Evolutionary conservation across 352 stramenopile species (phyloP), one percentile per base, ranked within the genome.

Genomic region (Phytophthora foliorum): DNA sequence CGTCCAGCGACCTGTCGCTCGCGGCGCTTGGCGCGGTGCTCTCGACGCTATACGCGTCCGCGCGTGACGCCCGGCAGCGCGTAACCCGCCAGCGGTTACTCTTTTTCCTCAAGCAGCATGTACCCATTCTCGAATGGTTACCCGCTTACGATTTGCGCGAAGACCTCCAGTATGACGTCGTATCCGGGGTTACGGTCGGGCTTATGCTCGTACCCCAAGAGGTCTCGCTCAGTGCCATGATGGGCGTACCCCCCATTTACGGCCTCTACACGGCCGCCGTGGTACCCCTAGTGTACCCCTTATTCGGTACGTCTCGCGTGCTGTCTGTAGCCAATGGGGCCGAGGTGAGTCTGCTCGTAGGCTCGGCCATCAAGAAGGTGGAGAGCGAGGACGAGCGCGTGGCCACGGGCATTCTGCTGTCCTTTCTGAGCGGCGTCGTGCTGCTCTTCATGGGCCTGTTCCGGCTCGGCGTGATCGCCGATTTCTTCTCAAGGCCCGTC

Each of bases 201-300:
- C 82, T 98, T 24, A 98, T 98, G 91, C 75, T 97, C 29, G 85
- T 98, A 57, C 95, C 93, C 19, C 92, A 98, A 59, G 88, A 93
- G 24, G 97, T 98, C 80, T 92, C 81, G 36, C 94, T 98, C 52
- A 92, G 90, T 16, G 89, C 95, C 55, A 78, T 98, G 11, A 97
- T 97, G 86, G 80, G 78, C 25, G 86, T 93, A 14, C 83, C 83
- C 4, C 72, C 78, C 4, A 81, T 91, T 32, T 91, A 91, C 67
- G 83, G 86, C 9, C 73, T 93, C 22, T 93, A 93, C 63, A 89
- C 84, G 8, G 84, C 86, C 3, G 86, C 86, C 8, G 73, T 88
- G 21, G 85, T 88, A 8, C 88, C 88, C 2, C 69, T 94, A n/a
- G 67, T 92, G 25, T 94, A 94, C 58, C 74, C 86, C 5, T 51